Evolutionary conservation across 306 rosid species (phyloP), one percentile per base, ranked within the genome.

Genomic region (Trifolium pratense): DNA sequence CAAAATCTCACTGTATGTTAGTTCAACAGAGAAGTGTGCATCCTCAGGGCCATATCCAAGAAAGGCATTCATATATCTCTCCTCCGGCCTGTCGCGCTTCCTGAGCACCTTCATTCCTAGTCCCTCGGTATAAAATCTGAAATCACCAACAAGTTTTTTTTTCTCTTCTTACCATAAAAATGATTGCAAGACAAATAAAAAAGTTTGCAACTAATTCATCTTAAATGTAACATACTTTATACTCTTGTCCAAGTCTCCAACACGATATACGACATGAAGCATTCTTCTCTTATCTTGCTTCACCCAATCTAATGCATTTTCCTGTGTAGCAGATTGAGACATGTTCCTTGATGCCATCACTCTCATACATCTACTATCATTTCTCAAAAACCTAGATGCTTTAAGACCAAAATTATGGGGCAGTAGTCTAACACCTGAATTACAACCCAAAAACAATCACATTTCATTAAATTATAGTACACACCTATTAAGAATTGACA

Each of bases 41-140:
- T 92, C 91, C 86, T 92, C 97, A 17, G 84, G 98, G 39, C 98
- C 97, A 63, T 87, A 92, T 77, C 97, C 97, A 76, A 92, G 97
- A 82, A 90, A 92, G 39, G 85, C 95, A 68, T 90, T 92, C 12
- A 90, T 89, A 81, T 89, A 90, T 86, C 86, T 88, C 84, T 86
- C 89, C 73, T 92, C 98, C 3, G 92, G 91, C 81, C 87, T 86
- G 86, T 92, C 97, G 17, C 91, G 95, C 66, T 80, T 84, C 75
- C 97, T 80, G 48, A 92, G 90, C 82, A 92, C 80, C 81, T 90
- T 90, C 98, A 92, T 90, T 74, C 95, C 96, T 9, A 90, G 83
- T 66, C 97, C 90, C 81, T 92, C 97, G 1, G 84, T 83, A 78
- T 90, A 92, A 82, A 92, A 92, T 83, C 98, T 92, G 85, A 75